Conservation (phyloP, 768 basidiomycete genomes). For the Boletus tylopilopsis region DNA sequence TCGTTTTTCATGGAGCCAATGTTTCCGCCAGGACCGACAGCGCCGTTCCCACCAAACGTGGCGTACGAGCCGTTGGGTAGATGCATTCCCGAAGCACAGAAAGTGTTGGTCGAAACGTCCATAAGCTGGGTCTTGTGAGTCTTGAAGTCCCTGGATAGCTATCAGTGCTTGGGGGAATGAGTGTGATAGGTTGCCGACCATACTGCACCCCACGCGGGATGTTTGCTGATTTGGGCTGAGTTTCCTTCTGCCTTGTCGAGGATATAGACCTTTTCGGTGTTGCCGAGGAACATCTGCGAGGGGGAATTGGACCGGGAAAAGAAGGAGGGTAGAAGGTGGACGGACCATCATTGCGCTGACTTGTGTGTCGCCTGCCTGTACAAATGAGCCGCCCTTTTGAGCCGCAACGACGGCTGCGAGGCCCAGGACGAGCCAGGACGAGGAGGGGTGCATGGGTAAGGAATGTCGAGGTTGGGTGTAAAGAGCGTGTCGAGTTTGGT, state of each 20-base stretch:
- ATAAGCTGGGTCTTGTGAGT: conserved; percentile 17
- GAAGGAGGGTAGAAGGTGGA: background rate
- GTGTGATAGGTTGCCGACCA: conserved; percentile 38
- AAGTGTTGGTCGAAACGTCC: conserved; percentile 59
- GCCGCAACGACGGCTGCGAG: conserved; percentile 35
- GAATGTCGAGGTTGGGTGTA: conserved; percentile 3
- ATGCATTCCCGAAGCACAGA: conserved; percentile 83
- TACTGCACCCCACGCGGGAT: conserved; percentile 71
- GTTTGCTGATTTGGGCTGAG: conserved; percentile 56
- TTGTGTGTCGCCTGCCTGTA: conserved; percentile 31
- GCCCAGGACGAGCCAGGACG: conserved; percentile 43
- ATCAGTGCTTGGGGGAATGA: background rate
- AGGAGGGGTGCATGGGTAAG: conserved; percentile 27
- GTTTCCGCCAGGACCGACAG: conserved; percentile 62
- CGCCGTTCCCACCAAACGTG: conserved; percentile 77
- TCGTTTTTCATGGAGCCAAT: conserved; percentile 48
- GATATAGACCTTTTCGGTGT: conserved; percentile 78
- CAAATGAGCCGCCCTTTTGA: conserved; percentile 24
- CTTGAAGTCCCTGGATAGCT: conserved; percentile 21
- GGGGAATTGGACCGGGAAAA: background rate
- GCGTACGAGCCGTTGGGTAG: conserved; percentile 74
- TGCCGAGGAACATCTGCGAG: conserved; percentile 74
- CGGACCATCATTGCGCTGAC: conserved; percentile 56
- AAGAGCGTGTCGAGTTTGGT: conserved; percentile 15
- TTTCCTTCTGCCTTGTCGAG: conserved; percentile 91